A percentile compares a stretch with the other conserved stretches of the same genome.
phyloP scores from a whole-genome alignment of 108 stramenopile genomes.

The Mediolabrus comicus region DNA sequence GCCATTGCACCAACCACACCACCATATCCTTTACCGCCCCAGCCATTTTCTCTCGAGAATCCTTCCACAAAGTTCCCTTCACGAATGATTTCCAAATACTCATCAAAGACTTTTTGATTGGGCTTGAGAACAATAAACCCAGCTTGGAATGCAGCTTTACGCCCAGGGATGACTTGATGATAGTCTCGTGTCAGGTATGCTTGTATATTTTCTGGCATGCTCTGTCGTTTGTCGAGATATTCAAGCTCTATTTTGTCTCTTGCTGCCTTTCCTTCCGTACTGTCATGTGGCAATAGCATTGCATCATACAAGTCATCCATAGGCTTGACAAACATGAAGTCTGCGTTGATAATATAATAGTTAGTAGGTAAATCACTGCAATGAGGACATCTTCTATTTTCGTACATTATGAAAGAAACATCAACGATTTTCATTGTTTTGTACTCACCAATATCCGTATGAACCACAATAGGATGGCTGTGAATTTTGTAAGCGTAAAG shows the following conservation, averaged over 20 bases:
- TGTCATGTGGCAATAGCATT: slow-evolving; percentile 47
- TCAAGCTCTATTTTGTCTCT: slow-evolving; percentile 44
- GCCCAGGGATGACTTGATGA: slow-evolving; percentile 54
- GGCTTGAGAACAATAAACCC: slow-evolving; percentile 67
- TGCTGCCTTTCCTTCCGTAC: slow-evolving; percentile 37
- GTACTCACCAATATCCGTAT: slow-evolving; percentile 62
- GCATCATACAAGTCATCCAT: slow-evolving; percentile 78
- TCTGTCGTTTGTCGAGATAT: slow-evolving; percentile 39
- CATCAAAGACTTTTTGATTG: slow-evolving; percentile 37
- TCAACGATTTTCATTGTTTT: no score
- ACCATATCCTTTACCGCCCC: slow-evolving; percentile 68
- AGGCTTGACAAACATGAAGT: slow-evolving; percentile 56
- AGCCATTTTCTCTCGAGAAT: slow-evolving; percentile 52
- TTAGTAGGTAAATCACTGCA: no score
- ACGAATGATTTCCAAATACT: slow-evolving; percentile 53
- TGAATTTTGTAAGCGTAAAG: slow-evolving; percentile 58
- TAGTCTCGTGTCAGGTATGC: slow-evolving; percentile 73
- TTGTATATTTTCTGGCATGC: slow-evolving; percentile 58
- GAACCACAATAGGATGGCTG: slow-evolving; percentile 53
- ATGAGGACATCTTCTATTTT: no score
- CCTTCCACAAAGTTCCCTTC: slow-evolving; percentile 63
- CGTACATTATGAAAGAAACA: no score
- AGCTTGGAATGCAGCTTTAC: slow-evolving; percentile 61
- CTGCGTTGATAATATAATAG: no score
- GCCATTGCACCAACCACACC: slow-evolving; percentile 81